Evolutionary conservation across 2,329 filamentous ascomycete genomes (phyloP).

Genomic region (Colletotrichum eremochloae): DNA sequence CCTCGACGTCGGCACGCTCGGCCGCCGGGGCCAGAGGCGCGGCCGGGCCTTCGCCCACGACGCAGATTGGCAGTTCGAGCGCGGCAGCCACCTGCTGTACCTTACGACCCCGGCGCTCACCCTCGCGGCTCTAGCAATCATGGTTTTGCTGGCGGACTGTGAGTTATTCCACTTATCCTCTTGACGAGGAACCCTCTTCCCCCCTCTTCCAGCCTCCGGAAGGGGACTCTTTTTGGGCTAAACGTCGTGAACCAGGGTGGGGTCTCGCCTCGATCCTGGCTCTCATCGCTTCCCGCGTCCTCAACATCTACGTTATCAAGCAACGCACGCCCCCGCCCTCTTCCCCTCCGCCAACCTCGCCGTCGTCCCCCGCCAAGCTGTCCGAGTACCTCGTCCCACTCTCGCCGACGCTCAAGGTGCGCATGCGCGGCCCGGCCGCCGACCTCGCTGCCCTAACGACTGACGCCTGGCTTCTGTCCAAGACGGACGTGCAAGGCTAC

Average conservation of each 20-base stretch:
- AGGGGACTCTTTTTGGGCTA: constrained; percentile 34
- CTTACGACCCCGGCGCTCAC: constrained; percentile 63
- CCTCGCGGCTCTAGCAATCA: constrained; percentile 56
- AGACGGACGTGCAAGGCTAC: constrained; percentile 64
- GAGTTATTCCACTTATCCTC: not conserved
- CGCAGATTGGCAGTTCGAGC: constrained; percentile 55
- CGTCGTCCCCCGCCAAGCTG: constrained; percentile 45
- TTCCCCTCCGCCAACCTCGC: constrained; percentile 10
- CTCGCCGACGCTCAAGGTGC: constrained; percentile 63
- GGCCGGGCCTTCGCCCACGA: constrained; percentile 47
- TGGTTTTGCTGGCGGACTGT: constrained; percentile 62
- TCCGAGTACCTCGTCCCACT: constrained; percentile 67
- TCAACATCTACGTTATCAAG: constrained; percentile 70
- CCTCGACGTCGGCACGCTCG: constrained; percentile 47
- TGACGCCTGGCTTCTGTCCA: constrained; percentile 66
- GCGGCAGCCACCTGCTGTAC: constrained; percentile 64
- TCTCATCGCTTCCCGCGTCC: constrained; percentile 66
- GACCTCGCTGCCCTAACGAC: constrained; percentile 73
- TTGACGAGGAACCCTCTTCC: too few species aligned
- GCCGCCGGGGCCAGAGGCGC: constrained; percentile 24
- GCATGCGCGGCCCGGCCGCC: constrained; percentile 65
- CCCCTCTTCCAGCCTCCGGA: not conserved
- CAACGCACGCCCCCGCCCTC: constrained; percentile 53
- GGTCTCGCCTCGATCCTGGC: constrained; percentile 60
- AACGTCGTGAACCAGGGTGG: constrained; percentile 54